These are phyloP conservation scores for Tripterygium wilfordii DNA, from an alignment of 177 flowering plant species.

Conservation along the genomic window DNA sequence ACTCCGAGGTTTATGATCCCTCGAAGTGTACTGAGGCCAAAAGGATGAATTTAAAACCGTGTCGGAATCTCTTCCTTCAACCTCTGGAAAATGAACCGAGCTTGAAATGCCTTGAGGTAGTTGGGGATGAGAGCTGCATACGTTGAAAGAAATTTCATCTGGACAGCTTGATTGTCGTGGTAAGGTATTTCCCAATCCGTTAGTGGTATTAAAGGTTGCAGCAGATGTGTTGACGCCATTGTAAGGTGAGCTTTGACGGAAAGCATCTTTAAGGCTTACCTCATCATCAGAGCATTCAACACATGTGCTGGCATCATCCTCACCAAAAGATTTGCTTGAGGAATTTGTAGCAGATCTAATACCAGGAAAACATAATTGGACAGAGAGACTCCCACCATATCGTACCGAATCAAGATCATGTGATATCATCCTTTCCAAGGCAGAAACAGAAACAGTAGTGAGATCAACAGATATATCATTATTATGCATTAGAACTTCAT, in stretches of 20 bases:
- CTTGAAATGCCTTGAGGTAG: neutral
- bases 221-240: neutral
- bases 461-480: too few relatives aligned
- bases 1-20: neutral
- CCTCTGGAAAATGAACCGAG: neutral
- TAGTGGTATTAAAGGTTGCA: too few relatives aligned
- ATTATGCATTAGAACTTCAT: too few relatives aligned
- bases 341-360: constrained; percentile 1
- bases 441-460: too few relatives aligned
- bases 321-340: neutral
- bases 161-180: too few relatives aligned
- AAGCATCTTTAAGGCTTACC: neutral
- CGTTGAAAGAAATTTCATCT: neutral
- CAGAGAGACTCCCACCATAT: neutral
- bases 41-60: neutral
- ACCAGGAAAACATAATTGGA: constrained; percentile 1
- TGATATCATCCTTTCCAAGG: neutral
- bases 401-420: neutral
- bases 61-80: neutral
- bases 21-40: neutral
- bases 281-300: neutral
- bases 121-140: neutral
- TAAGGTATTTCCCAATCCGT: too few relatives aligned
- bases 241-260: neutral
- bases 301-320: neutral